Base-by-base conservation (phyloP, 208 protist species). In the Crithidia thermophila region DNA sequence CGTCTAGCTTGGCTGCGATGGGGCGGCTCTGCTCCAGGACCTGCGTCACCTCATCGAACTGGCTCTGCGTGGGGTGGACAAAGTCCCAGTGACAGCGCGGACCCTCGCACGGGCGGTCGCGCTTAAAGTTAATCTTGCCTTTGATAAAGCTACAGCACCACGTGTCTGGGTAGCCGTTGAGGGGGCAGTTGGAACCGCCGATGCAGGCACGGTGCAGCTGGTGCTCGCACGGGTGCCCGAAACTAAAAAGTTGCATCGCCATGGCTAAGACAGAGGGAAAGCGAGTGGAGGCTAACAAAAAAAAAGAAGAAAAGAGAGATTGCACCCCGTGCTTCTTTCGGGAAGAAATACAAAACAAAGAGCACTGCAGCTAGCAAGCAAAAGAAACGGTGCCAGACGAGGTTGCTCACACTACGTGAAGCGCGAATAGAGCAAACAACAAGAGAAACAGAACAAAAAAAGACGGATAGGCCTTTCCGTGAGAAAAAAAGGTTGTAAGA, bases 91-190 rank as follows among this genome's bases (percentile, higher is more conserved):
- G 85, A 52, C 90, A 96, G 16, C 88, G 83, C 28, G 77, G 72
- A 0, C 90, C 90, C 68, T 96, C 90, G 58, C 90, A 96, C 25
- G 90, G 90, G 59, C 93, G 93, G 60, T 96, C 90, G n/a, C 90
- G 83, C 71, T 94, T 94, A 51, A 96, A 96, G 67, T 93, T 92
- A 30, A 96, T 96, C 62, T 96, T 96, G 1, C 90, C 90, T 51
- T 96, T 96, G 60, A 96, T 91, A 49, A 84, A 96, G 57, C 87
- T 94, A 67, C 90, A 96, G 74, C 90, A 96, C 88, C 90, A 96
- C 21, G 62, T 80, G 69, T 96, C 87, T 0, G 90, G 90, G 71
- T 91, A 96, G 11, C 90, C 90, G 74, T 94, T 89, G 14, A 96
- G 77, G 0, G 90, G 90, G 62, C 90, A 96, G 72, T 86, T 94